These are phyloP conservation scores for Fraxinus baroniana DNA, from an alignment of 305 asterid species.

Conservation along the genomic window DNA sequence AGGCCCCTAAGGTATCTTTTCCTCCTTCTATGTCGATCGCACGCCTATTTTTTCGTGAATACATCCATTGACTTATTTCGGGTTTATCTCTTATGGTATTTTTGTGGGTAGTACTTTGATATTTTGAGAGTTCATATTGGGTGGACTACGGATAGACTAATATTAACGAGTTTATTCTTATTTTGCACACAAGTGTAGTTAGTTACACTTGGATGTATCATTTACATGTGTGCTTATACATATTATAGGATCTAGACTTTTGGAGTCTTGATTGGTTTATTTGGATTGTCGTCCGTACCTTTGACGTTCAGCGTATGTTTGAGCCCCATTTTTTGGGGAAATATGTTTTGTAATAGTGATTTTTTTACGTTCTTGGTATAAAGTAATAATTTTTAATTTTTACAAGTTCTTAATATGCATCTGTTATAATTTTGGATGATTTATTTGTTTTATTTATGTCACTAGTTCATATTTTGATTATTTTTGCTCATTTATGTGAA, in stretches of 20 bases:
- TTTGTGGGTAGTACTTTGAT: not conserved
- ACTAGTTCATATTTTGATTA: not conserved
- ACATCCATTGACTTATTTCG: not conserved
- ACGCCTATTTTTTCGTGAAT: not conserved
- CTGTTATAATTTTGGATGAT: not conserved
- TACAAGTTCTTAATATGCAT: not conserved
- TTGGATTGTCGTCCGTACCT: not conserved
- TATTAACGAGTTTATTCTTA: not conserved
- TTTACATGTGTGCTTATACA: not conserved
- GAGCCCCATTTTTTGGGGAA: no score
- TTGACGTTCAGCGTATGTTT: not conserved
- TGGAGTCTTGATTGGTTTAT: not conserved
- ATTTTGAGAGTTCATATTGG: not conserved
- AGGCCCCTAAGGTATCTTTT: slow-evolving; percentile 58
- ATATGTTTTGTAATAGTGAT: no score
- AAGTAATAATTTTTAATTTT: not conserved
- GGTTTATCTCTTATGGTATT: not conserved
- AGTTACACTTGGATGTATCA: not conserved
- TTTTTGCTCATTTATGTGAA: not conserved
- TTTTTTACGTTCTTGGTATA: not conserved
- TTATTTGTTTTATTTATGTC: not conserved
- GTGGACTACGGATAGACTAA: slow-evolving; percentile 32
- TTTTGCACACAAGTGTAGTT: not conserved
- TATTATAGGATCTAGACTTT: not conserved
- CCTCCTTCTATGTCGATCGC: not conserved